A percentile compares a stretch with the other conserved stretches of the same genome.
Evolutionary conservation across 768 basidiomycete genomes (phyloP).

Genomic region (Trametes coccinea): DNA sequence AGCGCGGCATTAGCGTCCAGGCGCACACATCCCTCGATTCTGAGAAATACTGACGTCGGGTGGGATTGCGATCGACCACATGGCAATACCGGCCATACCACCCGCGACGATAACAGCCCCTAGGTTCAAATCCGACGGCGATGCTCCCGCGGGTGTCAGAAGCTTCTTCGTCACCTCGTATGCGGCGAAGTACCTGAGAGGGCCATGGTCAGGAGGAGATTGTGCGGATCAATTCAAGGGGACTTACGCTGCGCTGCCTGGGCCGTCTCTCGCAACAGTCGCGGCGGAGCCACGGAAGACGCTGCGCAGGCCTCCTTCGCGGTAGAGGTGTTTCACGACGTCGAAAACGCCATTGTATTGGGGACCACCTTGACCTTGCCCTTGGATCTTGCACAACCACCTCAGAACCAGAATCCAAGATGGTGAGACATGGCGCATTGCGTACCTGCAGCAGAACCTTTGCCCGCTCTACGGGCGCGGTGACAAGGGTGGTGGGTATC

Average conservation of each 20-base stretch:
- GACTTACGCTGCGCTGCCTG: constrained; percentile 92
- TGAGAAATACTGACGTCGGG: constrained; percentile 73
- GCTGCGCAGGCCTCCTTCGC: constrained; percentile 87
- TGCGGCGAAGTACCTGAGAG: constrained; percentile 86
- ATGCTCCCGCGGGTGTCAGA: constrained; percentile 77
- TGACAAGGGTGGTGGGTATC: constrained; percentile 85
- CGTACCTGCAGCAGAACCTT: constrained; percentile 91
- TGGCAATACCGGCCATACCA: constrained; percentile 92
- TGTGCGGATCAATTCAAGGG: background rate
- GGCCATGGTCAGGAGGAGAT: constrained; percentile 4
- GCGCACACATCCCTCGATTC: too few species aligned
- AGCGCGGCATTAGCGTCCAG: background rate
- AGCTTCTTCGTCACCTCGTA: constrained; percentile 93
- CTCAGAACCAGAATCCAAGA: background rate
- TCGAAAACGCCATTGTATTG: constrained; percentile 91
- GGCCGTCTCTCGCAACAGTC: constrained; percentile 94
- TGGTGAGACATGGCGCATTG: background rate
- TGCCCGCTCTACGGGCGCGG: constrained; percentile 95
- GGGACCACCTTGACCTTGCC: constrained; percentile 83
- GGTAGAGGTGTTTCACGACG: constrained; percentile 87
- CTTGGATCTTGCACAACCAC: constrained; percentile 64
- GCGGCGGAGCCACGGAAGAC: constrained; percentile 92
- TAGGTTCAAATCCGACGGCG: constrained; percentile 80
- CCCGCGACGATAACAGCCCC: constrained; percentile 89
- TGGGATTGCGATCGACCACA: constrained; percentile 98